phyloP scores from a whole-genome alignment of 306 rosid genomes.

The Calophaca sinica region DNA sequence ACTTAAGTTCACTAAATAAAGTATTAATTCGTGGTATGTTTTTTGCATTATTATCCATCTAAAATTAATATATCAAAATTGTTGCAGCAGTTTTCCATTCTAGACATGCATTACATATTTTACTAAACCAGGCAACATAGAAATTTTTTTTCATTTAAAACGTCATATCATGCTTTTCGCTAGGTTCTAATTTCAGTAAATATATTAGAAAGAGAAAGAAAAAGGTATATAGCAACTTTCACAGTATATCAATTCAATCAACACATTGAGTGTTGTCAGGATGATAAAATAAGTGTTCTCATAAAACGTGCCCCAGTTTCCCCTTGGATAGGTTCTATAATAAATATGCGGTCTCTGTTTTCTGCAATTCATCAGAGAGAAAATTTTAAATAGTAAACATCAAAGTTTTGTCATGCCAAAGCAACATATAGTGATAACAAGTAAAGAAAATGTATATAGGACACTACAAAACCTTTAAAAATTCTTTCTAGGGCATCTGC shows the following conservation, averaged over 20 bases:
- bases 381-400: constrained; percentile 31
- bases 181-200: constrained; percentile 21
- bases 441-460: not conserved
- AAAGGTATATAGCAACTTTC: not conserved
- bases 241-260: constrained; percentile 13
- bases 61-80: not conserved
- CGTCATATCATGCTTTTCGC: not conserved
- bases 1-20: not conserved
- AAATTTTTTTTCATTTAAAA: too few relatives aligned
- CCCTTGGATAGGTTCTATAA: constrained; percentile 95
- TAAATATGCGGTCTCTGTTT: constrained; percentile 72
- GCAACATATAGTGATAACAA: constrained; percentile 2
- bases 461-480: constrained; percentile 65
- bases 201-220: constrained; percentile 11
- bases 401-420: constrained; percentile 31
- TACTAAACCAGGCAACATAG: constrained; percentile 8
- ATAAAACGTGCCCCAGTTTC: constrained; percentile 87
- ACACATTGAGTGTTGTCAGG: constrained; percentile 18
- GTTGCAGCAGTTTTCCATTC: not conserved
- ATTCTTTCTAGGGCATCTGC: constrained; percentile 71
- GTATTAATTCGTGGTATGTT: too few relatives aligned
- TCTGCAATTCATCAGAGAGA: constrained; percentile 62
- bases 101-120: not conserved
- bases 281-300: constrained; percentile 14
- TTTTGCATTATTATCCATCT: constrained; percentile 3